These are phyloP conservation scores for Thelephora ganbajun DNA, from an alignment of 768 basidiomycete genomes.

Conservation along the genomic window DNA sequence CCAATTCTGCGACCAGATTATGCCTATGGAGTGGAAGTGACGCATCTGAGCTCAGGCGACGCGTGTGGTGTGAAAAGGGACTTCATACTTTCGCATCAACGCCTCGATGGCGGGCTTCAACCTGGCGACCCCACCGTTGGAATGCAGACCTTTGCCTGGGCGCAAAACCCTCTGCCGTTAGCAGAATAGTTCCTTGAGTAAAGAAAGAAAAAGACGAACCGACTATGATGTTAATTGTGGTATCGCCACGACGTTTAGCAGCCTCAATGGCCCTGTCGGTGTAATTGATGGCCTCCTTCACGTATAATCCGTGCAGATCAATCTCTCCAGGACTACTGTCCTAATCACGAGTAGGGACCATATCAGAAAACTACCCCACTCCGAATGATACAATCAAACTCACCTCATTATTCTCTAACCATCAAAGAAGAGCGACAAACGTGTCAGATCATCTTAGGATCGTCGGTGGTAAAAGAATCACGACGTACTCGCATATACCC, in stretches of 20 bases:
- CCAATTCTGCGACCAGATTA: conserved; percentile 55
- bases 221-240: conserved; percentile 69
- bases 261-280: conserved; percentile 58
- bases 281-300: conserved; percentile 75
- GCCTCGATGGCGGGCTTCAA: conserved; percentile 87
- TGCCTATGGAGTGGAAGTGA: conserved; percentile 31
- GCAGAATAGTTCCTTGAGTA: neutral
- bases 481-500: conserved; percentile 67
- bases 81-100: conserved; percentile 61
- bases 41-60: neutral
- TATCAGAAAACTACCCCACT: neutral
- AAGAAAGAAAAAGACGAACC: conserved; percentile 32
- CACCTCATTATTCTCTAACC: conserved; percentile 68
- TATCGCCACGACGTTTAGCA: conserved; percentile 48
- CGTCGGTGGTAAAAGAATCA: neutral
- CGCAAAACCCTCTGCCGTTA: neutral
- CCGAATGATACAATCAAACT: neutral
- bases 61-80: neutral
- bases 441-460: neutral
- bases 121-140: conserved; percentile 61
- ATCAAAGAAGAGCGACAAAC: conserved; percentile 1
- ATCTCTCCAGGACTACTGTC: conserved; percentile 63
- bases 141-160: conserved; percentile 80
- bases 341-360: conserved; percentile 15
- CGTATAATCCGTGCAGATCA: conserved; percentile 86